These are phyloP conservation scores for Metarhizium brunneum DNA, from an alignment of 2,329 filamentous ascomycete species.

Conservation along the genomic window DNA sequence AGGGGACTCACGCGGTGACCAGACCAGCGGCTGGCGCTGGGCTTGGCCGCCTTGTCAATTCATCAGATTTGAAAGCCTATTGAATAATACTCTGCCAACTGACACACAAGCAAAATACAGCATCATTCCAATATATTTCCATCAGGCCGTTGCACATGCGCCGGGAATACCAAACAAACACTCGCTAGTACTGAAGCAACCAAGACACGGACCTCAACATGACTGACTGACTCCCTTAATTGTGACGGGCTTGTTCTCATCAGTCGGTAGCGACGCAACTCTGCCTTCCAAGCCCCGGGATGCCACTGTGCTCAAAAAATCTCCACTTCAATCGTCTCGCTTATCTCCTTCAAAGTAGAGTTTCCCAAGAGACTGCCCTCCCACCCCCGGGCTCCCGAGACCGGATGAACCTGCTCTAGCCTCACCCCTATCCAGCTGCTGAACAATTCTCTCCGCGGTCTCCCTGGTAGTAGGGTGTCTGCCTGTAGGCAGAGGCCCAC, in stretches of 20 bases:
- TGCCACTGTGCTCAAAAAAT: neutral
- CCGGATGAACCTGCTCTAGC: slow-evolving; percentile 25
- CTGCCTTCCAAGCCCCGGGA: neutral
- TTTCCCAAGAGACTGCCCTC: slow-evolving; percentile 40
- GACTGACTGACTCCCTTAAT: neutral
- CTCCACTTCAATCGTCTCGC: slow-evolving; percentile 7
- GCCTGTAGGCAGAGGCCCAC: slow-evolving; percentile 41
- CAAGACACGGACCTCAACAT: neutral
- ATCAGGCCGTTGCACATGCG: neutral
- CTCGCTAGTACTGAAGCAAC: neutral
- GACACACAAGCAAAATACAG: neutral
- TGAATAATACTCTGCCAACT: neutral
- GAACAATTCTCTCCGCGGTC: slow-evolving; percentile 55
- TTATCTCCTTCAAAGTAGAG: slow-evolving; percentile 51
- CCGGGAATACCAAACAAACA: neutral
- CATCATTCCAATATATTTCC: neutral
- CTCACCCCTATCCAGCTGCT: slow-evolving; percentile 45
- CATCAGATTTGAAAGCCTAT: neutral
- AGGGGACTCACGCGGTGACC: neutral
- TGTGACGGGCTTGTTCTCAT: neutral
- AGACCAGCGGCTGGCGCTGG: no score
- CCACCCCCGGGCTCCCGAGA: slow-evolving; percentile 34
- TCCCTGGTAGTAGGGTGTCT: slow-evolving; percentile 30
- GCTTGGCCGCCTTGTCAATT: neutral
- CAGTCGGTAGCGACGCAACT: neutral